phyloP scores from a whole-genome alignment of 805 yeast genomes.

The Metschnikowia reukaufii region DNA sequence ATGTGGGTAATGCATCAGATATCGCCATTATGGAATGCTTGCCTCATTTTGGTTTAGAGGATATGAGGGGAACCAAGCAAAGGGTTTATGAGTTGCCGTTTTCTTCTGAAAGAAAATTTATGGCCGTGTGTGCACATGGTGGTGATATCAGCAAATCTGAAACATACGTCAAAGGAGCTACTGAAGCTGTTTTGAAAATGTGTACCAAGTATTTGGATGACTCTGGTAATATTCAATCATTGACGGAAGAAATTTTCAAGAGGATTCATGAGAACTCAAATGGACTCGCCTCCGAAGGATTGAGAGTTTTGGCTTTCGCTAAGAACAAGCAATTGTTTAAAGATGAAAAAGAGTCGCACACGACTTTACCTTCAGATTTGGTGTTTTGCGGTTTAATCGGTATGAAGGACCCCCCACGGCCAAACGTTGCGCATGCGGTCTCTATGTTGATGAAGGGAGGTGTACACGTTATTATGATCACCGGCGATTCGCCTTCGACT shows the following conservation, averaged over 20 bases:
- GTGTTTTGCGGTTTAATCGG: slow-evolving; percentile 86
- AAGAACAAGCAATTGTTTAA: slow-evolving; percentile 41
- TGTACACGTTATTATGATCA: slow-evolving; percentile 96
- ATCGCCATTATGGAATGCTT: slow-evolving; percentile 82
- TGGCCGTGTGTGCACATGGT: slow-evolving; percentile 74
- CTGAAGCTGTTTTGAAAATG: slow-evolving; percentile 64
- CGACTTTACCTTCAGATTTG: slow-evolving; percentile 52
- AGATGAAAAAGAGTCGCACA: slow-evolving; percentile 30
- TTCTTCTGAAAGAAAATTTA: slow-evolving; percentile 78
- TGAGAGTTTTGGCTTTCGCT: slow-evolving; percentile 84
- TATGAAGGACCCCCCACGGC: slow-evolving; percentile 98
- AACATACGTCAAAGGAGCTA: slow-evolving; percentile 86
- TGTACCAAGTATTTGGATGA: slow-evolving; percentile 61
- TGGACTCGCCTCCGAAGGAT: slow-evolving; percentile 74
- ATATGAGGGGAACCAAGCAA: slow-evolving; percentile 57
- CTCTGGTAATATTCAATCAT: slow-evolving; percentile 57
- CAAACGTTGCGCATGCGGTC: slow-evolving; percentile 75
- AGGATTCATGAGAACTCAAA: slow-evolving; percentile 59
- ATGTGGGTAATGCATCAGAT: slow-evolving; percentile 92
- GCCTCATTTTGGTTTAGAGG: slow-evolving; percentile 68
- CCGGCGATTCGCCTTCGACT: slow-evolving; percentile 90
- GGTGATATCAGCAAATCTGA: slow-evolving; percentile 58
- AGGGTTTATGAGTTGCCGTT: slow-evolving; percentile 80
- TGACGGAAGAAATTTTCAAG: slow-evolving; percentile 51
- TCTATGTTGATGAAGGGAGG: slow-evolving; percentile 83